These are phyloP conservation scores for Scutellospora calospora DNA, from an alignment of 371 early-diverging fungal species.

Conservation along the genomic window DNA sequence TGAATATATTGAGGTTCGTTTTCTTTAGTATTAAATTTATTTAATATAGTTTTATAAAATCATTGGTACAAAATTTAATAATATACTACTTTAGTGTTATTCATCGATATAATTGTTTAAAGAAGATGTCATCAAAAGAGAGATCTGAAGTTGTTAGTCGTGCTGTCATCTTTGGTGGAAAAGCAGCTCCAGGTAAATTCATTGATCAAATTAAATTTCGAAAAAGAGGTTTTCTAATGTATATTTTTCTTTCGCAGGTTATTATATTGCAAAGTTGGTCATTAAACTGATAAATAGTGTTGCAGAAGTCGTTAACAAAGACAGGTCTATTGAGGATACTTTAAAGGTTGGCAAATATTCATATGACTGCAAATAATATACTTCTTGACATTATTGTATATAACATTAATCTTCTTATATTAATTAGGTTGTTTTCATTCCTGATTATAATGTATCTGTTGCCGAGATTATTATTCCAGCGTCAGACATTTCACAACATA, in stretches of 20 bases:
- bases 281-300: slow-evolving; percentile 96
- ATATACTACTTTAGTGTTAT: slow-evolving; percentile 79
- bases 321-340: slow-evolving; percentile 72
- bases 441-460: slow-evolving; percentile 93
- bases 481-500: slow-evolving; percentile 92
- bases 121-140: slow-evolving; percentile 72
- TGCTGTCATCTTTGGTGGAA: slow-evolving; percentile 84
- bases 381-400: background rate
- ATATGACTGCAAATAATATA: background rate
- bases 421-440: slow-evolving; percentile 82
- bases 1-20: slow-evolving; percentile 82
- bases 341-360: slow-evolving; percentile 63
- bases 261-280: slow-evolving; percentile 94
- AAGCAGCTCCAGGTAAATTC: slow-evolving; percentile 74
- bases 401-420: background rate
- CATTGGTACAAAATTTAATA: background rate
- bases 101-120: slow-evolving; percentile 83
- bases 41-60: background rate
- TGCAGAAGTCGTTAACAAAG: slow-evolving; percentile 83
- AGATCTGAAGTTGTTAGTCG: slow-evolving; percentile 74
- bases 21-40: background rate
- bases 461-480: slow-evolving; percentile 93
- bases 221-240: background rate
- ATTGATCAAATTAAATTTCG: background rate
- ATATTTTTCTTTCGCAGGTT: slow-evolving; percentile 59